Evolutionary conservation across 805 yeast genomes (phyloP).

Genomic region (Suhomyces xylopsoci): DNA sequence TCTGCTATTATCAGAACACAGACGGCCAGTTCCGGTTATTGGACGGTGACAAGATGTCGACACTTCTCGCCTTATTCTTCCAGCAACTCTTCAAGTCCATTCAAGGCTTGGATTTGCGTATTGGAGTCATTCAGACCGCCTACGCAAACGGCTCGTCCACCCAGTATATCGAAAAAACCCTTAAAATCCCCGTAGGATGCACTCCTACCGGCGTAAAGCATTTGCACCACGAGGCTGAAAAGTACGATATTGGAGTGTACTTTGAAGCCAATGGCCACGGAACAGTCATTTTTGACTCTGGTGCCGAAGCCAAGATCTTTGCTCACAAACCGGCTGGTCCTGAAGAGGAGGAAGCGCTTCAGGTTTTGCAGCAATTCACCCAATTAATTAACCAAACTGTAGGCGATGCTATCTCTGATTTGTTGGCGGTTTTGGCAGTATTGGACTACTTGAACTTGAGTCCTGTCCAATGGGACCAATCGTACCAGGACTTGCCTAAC

Average conservation of each 20-base stretch:
- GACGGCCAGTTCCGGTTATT: slow-evolving; percentile 49
- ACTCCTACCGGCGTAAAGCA: slow-evolving; percentile 97
- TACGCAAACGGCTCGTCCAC: slow-evolving; percentile 96
- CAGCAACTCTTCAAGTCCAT: slow-evolving; percentile 46
- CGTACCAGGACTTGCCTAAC: slow-evolving; percentile 86
- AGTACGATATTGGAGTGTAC: slow-evolving; percentile 87
- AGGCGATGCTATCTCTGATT: slow-evolving; percentile 97
- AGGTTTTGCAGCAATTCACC: slow-evolving; percentile 57
- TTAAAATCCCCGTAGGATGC: slow-evolving; percentile 76
- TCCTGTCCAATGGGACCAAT: slow-evolving; percentile 70
- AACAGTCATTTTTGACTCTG: slow-evolving; percentile 76
- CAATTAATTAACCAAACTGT: slow-evolving; percentile 90
- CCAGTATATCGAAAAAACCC: slow-evolving; percentile 53
- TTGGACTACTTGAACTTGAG: slow-evolving; percentile 52
- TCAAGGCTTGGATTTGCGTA: slow-evolving; percentile 41
- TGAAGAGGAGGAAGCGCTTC: slow-evolving; percentile 48
- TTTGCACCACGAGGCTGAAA: slow-evolving; percentile 85
- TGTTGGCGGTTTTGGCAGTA: slow-evolving; percentile 71
- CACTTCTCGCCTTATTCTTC: slow-evolving; percentile 72
- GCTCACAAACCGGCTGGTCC: slow-evolving; percentile 32
- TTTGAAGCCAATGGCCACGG: slow-evolving; percentile 99
- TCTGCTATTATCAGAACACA: slow-evolving; percentile 60
- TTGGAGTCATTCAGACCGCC: slow-evolving; percentile 95
- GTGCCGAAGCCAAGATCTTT: slow-evolving; percentile 37
- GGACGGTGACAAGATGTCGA: slow-evolving; percentile 94